Base-by-base conservation (phyloP, 2,329 filamentous ascomycete species). In the Didymella segeticola region DNA sequence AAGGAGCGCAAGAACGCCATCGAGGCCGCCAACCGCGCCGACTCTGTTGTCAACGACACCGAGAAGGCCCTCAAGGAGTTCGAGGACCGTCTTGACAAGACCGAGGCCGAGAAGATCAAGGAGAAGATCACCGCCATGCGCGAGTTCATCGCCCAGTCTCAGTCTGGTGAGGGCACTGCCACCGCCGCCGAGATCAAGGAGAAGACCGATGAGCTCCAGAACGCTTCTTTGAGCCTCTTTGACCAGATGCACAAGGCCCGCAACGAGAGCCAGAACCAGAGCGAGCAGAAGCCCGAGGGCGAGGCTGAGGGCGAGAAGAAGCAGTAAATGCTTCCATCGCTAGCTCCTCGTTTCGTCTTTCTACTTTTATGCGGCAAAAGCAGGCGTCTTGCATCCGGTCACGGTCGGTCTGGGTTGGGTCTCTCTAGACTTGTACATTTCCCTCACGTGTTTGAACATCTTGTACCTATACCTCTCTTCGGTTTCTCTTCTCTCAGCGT, bases 181-280 rank as follows among this genome's bases (percentile, higher is more conserved):
- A 96, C 91, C 57, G 90, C 93, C 45, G 90, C 90, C 63, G 90
- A 98, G 80, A 89, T 99, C 79, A 98, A 98, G 90, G 87, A 91
- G 82, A 97, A 97, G 91, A 96, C 91, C 71, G 95, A 98, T 66
- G 93, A 97, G 80, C 90, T 99, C 75, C 95, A 98, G 83, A 90
- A 89, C 77, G 91, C 93, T 67, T 93, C 89, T 79, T 83, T 99
- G 80, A 96, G 90, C 81, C 88, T 98, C 73, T 98, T 99, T 79
- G 95, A 98, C 83, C 97, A 98, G 89, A 96, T 99, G 91, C 93
- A 99, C 90, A 96, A 96, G 85, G 91, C 93, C 67, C 89, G 91
- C 69, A 77, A 80, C 67, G 89, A 93, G 82, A 69, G 82, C 67
- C 73, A 74, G 62, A 68, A 66, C 53, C 70, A 73, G 65, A 66